phyloP scores from a whole-genome alignment of 441 rosid species.

The Euphorbia corollata region DNA sequence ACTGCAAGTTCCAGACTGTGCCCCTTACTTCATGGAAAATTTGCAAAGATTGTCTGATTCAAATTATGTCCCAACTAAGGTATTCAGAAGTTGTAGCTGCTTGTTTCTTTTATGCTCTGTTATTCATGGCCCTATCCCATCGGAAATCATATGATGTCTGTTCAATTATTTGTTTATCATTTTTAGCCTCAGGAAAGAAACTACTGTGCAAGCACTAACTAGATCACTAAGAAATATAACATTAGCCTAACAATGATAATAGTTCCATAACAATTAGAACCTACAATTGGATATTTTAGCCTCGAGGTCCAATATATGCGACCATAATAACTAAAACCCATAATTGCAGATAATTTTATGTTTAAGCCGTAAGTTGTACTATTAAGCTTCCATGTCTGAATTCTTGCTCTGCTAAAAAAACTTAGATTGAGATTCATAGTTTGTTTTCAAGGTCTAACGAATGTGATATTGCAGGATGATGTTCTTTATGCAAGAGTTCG shows the following conservation, averaged over 20 bases:
- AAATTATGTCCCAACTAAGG: slow-evolving; percentile 90
- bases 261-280: too few relatives aligned
- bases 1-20: slow-evolving; percentile 93
- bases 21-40: slow-evolving; percentile 84
- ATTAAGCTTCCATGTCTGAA: slow-evolving; percentile 8
- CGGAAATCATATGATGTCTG: slow-evolving; percentile 5
- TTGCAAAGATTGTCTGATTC: slow-evolving; percentile 66
- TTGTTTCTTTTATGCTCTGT: not conserved
- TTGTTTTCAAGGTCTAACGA: slow-evolving; percentile 17
- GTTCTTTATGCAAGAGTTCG: slow-evolving; percentile 94
- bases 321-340: not conserved
- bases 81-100: slow-evolving; percentile 22
- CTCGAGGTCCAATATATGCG: not conserved
- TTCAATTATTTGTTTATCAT: not conserved
- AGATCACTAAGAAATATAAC: not conserved
- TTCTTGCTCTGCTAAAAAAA: not conserved
- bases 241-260: too few relatives aligned
- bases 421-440: not conserved
- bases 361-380: not conserved
- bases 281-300: too few relatives aligned
- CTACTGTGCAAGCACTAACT: not conserved
- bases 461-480: slow-evolving; percentile 66
- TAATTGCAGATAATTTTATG: not conserved
- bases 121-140: not conserved
- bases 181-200: not conserved